Evolutionary conservation across 352 stramenopile species (phyloP).

Genomic region (Globisporangium lucens): DNA sequence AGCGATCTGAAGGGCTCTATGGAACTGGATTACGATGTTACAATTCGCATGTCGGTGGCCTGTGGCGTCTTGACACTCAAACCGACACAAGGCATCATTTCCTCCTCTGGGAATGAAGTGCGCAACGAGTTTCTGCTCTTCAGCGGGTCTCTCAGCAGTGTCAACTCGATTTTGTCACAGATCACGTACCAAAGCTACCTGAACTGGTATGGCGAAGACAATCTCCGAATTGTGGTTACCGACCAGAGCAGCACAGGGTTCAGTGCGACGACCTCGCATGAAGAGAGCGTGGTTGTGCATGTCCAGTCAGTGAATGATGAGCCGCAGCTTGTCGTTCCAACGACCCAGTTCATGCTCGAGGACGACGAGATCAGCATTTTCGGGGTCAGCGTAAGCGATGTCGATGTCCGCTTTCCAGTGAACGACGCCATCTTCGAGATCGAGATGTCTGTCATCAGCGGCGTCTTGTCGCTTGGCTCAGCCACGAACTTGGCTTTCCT

Average conservation of each 20-base stretch:
- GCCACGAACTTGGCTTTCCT: constrained; percentile 29
- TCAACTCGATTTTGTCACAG: constrained; percentile 49
- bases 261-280: constrained; percentile 29
- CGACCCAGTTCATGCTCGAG: constrained; percentile 48
- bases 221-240: constrained; percentile 46
- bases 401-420: constrained; percentile 32
- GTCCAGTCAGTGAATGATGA: constrained; percentile 64
- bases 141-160: constrained; percentile 50
- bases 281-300: constrained; percentile 31
- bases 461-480: constrained; percentile 39
- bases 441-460: constrained; percentile 52
- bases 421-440: constrained; percentile 54
- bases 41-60: constrained; percentile 50
- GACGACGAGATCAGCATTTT: constrained; percentile 65
- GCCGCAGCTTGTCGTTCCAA: constrained; percentile 50
- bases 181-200: constrained; percentile 59
- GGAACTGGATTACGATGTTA: constrained; percentile 58
- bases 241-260: constrained; percentile 70
- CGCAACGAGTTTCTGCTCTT: constrained; percentile 61
- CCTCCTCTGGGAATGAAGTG: constrained; percentile 40
- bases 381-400: constrained; percentile 57
- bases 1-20: constrained; percentile 46
- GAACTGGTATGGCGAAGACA: constrained; percentile 76
- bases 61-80: constrained; percentile 52
- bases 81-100: constrained; percentile 61